Evolutionary conservation across 1,284 basidiomycete genomes (phyloP), one percentile per base, ranked within the genome.

Genomic region (Cerioporus squamosus): DNA sequence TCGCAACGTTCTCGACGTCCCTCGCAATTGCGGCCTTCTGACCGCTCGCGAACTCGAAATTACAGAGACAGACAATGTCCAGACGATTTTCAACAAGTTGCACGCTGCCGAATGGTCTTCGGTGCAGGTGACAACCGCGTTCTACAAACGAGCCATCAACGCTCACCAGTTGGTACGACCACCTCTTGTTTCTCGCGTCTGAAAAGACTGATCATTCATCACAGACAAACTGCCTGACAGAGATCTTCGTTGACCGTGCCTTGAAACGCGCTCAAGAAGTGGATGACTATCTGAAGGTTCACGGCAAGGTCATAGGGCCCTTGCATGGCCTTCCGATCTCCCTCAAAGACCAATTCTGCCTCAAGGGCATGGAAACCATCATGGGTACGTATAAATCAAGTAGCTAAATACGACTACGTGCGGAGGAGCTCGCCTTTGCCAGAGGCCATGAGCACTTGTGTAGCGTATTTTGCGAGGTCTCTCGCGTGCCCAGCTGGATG

Each of bases 161-260:
- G 92, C 93, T 0, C 93, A 94, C 59, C 93, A 94, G 70, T 73
- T 93, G 14, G 93, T 93, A 60, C 40, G 69, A 87, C 77, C 5
- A 33, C 29, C 9, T 33, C 10, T 51, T 36, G 18, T 29, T 39
- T 22, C 42, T 26, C 17, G 14, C 26, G 14, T 47, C 8, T 51
- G 48, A 43, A 57, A 53, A 87, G 64, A 75, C 46, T 54, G 36
- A 42, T 70, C 51, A 62, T 66, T 23, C 69, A 24, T 67, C 66
- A 0, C 72, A 81, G 77, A 87, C 87, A 60, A 80, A 85, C 38
- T 76, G 76, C 51, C 73, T 85, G 33, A 84, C 83, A 4, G 79
- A 85, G 59, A 79, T 83, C 39, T 84, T 84, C 61, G 71, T 81
- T 57, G 79, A 83, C 12, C 77, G 79, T 29, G 86, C 83, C 1